These are phyloP conservation scores for Aspergillus quadrilineatus DNA, from an alignment of 2,329 filamentous ascomycete species.

Conservation along the genomic window DNA sequence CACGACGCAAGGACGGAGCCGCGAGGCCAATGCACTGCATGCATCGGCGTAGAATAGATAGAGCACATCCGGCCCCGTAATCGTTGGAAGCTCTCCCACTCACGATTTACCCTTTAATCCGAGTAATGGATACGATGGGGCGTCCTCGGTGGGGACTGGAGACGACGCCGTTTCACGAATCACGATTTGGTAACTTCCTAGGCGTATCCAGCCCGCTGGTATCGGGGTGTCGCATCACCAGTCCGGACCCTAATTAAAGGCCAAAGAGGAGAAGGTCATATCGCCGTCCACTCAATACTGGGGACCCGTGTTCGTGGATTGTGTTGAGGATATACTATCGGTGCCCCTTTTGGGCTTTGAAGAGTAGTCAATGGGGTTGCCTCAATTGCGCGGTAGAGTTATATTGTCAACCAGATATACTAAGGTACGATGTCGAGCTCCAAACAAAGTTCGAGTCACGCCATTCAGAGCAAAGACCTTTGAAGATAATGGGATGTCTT, in stretches of 20 bases:
- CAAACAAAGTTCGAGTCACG: background rate
- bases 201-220: conserved; percentile 3
- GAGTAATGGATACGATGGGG: background rate
- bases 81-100: background rate
- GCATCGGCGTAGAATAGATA: background rate
- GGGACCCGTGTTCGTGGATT: background rate
- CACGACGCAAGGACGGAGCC: conserved; percentile 7
- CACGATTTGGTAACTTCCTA: background rate
- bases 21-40: background rate
- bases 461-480: background rate
- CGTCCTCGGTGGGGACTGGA: conserved; percentile 1
- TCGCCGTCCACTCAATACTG: background rate
- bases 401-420: background rate
- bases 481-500: background rate
- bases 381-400: background rate
- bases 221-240: background rate
- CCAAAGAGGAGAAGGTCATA: background rate
- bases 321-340: background rate
- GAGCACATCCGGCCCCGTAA: background rate
- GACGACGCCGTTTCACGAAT: conserved; percentile 1
- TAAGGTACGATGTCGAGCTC: background rate
- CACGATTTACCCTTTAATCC: background rate
- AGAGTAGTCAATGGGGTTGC: background rate
- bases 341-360: background rate
- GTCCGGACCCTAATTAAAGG: background rate